phyloP scores from a whole-genome alignment of 2,329 filamentous ascomycete genomes.

The Fusarium concolor region DNA sequence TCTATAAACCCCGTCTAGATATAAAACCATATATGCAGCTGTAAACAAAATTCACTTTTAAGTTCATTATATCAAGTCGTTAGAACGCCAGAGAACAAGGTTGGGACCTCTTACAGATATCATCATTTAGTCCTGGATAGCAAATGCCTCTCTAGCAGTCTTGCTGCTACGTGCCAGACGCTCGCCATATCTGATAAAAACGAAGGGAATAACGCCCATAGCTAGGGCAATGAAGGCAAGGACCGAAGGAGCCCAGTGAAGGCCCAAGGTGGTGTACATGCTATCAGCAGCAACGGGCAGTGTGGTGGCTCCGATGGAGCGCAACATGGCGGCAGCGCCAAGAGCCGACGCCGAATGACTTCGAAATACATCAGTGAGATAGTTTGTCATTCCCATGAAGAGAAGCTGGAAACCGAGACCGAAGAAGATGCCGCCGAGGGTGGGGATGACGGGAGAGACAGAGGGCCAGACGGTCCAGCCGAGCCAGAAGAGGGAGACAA shows the following conservation, averaged over 20 bases:
- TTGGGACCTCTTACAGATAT: neutral
- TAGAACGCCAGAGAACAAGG: neutral
- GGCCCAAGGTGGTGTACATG: constrained; percentile 50
- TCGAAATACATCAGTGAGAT: constrained; percentile 50
- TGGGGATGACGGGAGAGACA: constrained; percentile 51
- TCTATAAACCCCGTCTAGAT: neutral
- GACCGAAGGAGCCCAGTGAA: constrained; percentile 53
- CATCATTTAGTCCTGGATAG: constrained; percentile 25
- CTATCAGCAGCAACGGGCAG: constrained; percentile 49
- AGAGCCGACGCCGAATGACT: constrained; percentile 52
- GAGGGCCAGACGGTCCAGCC: constrained; percentile 65
- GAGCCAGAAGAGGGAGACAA: constrained; percentile 69
- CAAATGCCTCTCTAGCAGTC: constrained; percentile 40
- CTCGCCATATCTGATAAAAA: constrained; percentile 50
- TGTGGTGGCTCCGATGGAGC: constrained; percentile 50
- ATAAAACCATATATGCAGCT: constrained; percentile 1
- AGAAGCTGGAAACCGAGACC: constrained; percentile 51
- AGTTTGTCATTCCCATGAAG: constrained; percentile 53
- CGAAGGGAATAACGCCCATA: constrained; percentile 50
- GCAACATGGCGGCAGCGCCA: constrained; percentile 50
- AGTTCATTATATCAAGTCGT: constrained; percentile 1
- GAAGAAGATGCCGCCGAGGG: constrained; percentile 58
- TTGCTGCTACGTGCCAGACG: constrained; percentile 47
- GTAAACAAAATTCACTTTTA: neutral
- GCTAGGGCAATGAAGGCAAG: constrained; percentile 48